Evolutionary conservation across 1,284 basidiomycete species (phyloP), one percentile per base, ranked within the genome.

Genomic region (Hemileia vastatrix): DNA sequence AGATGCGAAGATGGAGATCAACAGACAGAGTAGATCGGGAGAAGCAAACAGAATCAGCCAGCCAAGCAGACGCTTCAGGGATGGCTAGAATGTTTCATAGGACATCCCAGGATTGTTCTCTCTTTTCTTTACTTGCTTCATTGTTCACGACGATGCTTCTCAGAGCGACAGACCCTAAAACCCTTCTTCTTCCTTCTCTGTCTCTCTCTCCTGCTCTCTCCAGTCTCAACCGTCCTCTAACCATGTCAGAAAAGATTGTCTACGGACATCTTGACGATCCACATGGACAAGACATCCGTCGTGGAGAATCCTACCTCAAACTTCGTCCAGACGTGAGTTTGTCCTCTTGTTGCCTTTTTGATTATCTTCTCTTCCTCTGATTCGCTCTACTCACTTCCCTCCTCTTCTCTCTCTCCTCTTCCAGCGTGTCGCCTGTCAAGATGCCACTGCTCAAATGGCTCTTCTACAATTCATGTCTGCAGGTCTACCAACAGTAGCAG

Each of bases 401-500:
- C 15, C 36, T 15, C 31, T 36, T n/a, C 13, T 43, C 8, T 27
- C 11, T 8, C 19, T 24, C 4, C 31, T 31, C n/a, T 62, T 56
- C 50, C 75, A 94, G 91, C 92, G 94, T 75, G 94, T 98, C 70
- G 94, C 94, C 62, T 97, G 93, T 82, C 94, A 98, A 82, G 94
- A 98, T 84, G 92, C 92, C 68, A 95, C 92, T 60, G 92, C 92
- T 62, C 78, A 97, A 87, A 98, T 98, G 94, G 94, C 94, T 47
- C 84, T 97, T 66, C 84, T 98, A 70, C 94, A 98, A 82, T 98
- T 98, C 84, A 97, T 98, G 94, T 97, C 94, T 55, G 93, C 95
- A 24, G 94, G 94, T 71, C 92, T 98, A 82, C 90, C 91, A 77
- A 93, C 91, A 59, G 90, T 90, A 54, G 92, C 94, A 64, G 93